Base-by-base conservation (phyloP, 2,329 filamentous ascomycete genomes). In the Scolecobasidium constrictum region DNA sequence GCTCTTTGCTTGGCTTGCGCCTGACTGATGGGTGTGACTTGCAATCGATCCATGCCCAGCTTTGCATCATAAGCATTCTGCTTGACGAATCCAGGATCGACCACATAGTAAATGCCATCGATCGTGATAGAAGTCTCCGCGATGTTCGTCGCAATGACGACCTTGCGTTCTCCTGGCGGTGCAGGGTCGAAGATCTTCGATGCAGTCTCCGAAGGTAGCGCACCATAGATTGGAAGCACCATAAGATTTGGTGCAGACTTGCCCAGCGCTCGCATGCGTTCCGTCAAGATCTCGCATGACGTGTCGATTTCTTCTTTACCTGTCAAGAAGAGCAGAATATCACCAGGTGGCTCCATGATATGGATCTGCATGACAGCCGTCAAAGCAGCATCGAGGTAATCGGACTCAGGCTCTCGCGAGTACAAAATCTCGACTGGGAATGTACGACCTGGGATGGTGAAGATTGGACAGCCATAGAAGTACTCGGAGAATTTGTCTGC, bases 311-410 rank as follows among this genome's bases (percentile, higher is more conserved):
- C 93, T 62, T 98, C 92, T 57, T 95, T 88, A 4, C 92, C 92
- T 0, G 93, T 98, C 52, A 98, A 72, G 67, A 98, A 98, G 2
- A 98, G 71, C n/a, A 98, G 65, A 40, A 98, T 95, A 55, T 98
- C 93, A 50, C 92, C 92, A 15, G 81, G 74, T 5, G 88, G 86
- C 55, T 98, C 92, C 2, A 83, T 92, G 15, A 98, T 66, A 58
- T 98, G 92, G 43, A 98, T 96, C 57, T 96, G 86, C 90, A 98
- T 95, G 38, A 95, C 87, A 0, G 92, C 96, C 12, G 88, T 83
- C n/a, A 98, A 69, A 0, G 92, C 87, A 2, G 88, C 81, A 59
- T 96, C 92, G 12, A 98, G 69, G 53, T 98, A 98, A 57, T 98
- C 93, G 0, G 85, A 87, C 58, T 96, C 92, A 0, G 93, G 92